These are phyloP conservation scores for Solioccasus polychromus DNA, from an alignment of 768 basidiomycete species.

Conservation along the genomic window DNA sequence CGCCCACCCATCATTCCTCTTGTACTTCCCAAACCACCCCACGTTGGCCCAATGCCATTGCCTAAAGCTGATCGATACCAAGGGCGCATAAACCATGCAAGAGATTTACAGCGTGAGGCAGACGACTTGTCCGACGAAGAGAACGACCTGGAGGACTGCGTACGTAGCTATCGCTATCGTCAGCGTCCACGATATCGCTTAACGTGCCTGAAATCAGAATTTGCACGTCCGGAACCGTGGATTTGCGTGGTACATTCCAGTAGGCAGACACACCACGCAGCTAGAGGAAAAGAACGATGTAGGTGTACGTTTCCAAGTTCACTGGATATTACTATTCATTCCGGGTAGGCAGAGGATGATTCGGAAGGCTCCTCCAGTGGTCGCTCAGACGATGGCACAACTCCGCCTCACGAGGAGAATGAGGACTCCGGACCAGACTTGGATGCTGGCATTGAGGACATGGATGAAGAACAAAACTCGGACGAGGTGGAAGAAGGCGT, in stretches of 20 bases:
- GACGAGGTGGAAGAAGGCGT: slow-evolving; percentile 43
- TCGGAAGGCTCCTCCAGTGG: slow-evolving; percentile 33
- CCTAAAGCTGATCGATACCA: slow-evolving; percentile 47
- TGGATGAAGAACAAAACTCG: slow-evolving; percentile 43
- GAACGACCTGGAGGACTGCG: slow-evolving; percentile 73
- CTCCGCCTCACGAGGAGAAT: slow-evolving; percentile 36
- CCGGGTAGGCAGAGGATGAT: slow-evolving; percentile 34
- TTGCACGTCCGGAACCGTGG: slow-evolving; percentile 62
- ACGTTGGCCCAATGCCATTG: slow-evolving; percentile 62
- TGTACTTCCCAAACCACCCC: slow-evolving; percentile 63
- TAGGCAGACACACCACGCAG: slow-evolving; percentile 69
- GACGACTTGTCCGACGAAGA: slow-evolving; percentile 86
- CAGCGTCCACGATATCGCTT: neutral
- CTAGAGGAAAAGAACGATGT: slow-evolving; percentile 87
- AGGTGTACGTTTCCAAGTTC: slow-evolving; percentile 25
- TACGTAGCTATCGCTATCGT: slow-evolving; percentile 35
- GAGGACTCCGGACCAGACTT: slow-evolving; percentile 39
- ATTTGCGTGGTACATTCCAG: slow-evolving; percentile 64
- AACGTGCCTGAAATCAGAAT: slow-evolving; percentile 40
- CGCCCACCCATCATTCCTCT: slow-evolving; percentile 59
- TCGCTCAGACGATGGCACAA: slow-evolving; percentile 27
- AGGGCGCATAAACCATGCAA: slow-evolving; percentile 56
- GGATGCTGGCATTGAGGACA: slow-evolving; percentile 40
- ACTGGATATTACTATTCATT: neutral
- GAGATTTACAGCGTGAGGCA: slow-evolving; percentile 74